Conservation (phyloP, 768 basidiomycete species). For the Tulasnella calospora region DNA sequence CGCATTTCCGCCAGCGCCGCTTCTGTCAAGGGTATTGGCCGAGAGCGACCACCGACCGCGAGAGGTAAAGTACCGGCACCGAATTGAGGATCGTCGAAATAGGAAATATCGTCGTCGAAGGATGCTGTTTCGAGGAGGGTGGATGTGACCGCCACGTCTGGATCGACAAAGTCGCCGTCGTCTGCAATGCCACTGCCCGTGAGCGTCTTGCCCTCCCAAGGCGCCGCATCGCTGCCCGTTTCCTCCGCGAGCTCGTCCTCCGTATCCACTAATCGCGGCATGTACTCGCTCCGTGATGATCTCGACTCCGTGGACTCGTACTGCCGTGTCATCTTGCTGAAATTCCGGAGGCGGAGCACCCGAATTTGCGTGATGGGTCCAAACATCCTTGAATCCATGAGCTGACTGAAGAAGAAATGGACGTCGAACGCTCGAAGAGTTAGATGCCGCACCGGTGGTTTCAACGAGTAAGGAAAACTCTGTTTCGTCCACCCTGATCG, state of each 20-base stretch:
- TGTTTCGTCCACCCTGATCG: neutral
- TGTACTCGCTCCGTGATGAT: neutral
- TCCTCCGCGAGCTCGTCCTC: neutral
- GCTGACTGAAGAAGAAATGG: neutral
- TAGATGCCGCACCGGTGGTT: conserved; percentile 4
- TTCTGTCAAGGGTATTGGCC: neutral
- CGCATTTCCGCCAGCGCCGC: neutral
- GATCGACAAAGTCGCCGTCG: neutral
- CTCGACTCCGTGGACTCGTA: neutral
- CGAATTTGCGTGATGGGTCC: conserved; percentile 11
- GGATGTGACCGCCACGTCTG: neutral
- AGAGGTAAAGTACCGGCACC: neutral
- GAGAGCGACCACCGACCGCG: neutral
- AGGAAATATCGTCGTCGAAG: neutral
- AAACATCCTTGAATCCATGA: conserved; percentile 17
- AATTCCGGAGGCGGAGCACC: neutral
- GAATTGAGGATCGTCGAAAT: neutral
- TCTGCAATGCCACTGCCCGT: neutral
- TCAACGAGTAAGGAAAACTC: neutral
- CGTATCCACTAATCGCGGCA: neutral
- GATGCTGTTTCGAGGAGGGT: neutral
- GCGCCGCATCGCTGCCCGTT: neutral
- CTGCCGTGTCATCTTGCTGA: conserved; percentile 2
- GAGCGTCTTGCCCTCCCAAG: neutral
- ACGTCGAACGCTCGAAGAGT: conserved; percentile 9